A percentile compares a stretch with the other conserved stretches of the same genome.
phyloP scores from a whole-genome alignment of 805 yeast species.

The Pichia scutulata region DNA sequence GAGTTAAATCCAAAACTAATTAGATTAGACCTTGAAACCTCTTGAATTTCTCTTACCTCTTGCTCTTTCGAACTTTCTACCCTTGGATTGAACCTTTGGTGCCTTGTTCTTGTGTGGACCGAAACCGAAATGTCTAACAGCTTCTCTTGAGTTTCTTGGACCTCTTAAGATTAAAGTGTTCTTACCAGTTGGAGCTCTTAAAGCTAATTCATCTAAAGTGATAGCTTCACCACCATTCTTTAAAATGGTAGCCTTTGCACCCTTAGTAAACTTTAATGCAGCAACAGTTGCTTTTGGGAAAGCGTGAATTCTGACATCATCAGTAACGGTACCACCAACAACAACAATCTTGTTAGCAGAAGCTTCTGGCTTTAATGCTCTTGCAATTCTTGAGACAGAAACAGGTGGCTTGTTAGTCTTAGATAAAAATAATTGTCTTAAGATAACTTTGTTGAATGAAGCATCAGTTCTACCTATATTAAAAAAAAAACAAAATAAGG shows the following conservation, averaged over 20 bases:
- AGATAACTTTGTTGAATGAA: slow-evolving; percentile 96
- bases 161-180: slow-evolving; percentile 98
- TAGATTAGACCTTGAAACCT: slow-evolving; percentile 98
- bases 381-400: slow-evolving; percentile 83
- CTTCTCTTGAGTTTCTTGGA: slow-evolving; percentile 98
- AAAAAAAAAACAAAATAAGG: slow-evolving; percentile 2
- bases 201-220: slow-evolving; percentile 98
- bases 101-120: slow-evolving; percentile 99
- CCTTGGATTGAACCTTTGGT: slow-evolving; percentile 94
- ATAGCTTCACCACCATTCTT: slow-evolving; percentile 99
- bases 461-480: slow-evolving; percentile 91
- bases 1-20: slow-evolving; percentile 7
- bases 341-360: slow-evolving; percentile 89
- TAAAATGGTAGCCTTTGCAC: slow-evolving; percentile 94
- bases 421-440: slow-evolving; percentile 91
- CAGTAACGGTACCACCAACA: slow-evolving; percentile 99
- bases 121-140: slow-evolving; percentile 99
- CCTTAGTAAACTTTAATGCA: slow-evolving; percentile 98
- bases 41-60: slow-evolving; percentile 99
- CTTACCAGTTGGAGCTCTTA: slow-evolving; percentile 98
- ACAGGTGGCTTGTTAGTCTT: slow-evolving; percentile 99
- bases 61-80: slow-evolving; percentile 99
- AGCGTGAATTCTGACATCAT: slow-evolving; percentile 87
- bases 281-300: slow-evolving; percentile 98
- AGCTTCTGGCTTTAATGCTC: slow-evolving; percentile 75